Base-by-base conservation (phyloP, 2,329 filamentous ascomycete species). In the Paraphoma chrysanthemicola region DNA sequence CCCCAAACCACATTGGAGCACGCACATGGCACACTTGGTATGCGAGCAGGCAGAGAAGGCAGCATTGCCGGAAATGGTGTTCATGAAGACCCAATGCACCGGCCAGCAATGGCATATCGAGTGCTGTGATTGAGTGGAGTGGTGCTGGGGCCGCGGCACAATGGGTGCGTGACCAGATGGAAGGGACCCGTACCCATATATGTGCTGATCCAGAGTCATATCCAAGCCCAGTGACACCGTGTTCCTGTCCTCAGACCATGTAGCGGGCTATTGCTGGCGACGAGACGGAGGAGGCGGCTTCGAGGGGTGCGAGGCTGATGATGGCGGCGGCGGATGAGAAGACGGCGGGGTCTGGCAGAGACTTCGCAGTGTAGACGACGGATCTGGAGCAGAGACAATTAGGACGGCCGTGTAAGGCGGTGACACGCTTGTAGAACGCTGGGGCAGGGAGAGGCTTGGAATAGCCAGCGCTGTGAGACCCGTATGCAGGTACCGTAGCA, bases 181-280 rank as follows among this genome's bases (percentile, higher is more conserved):
- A 67, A 68, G 59, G 60, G 64, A 61, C 45, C 55, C 74, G 53
- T 78, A 78, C 76, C 75, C 76, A 76, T 77, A 72, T 67, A 73
- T 74, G 43, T 75, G 70, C 60, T 76, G 74, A 69, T 76, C 75
- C 71, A 76, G 61, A 74, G 70, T 77, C 76, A 78, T 78, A 75
- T 70, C 75, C 74, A 67, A 36, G 63, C 62, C 64, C 58, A 58
- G 60, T 73, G 62, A 66, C 62, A 70, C 64, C 59, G 55, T 62
- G 53, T 63, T 54, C 57, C 59, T 59, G 51, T 56, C 64, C 59
- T 65, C 59, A 66, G 63, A 69, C 60, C 73, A 76, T 75, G 54
- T 70, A 73, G 67, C 58, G 60, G 49, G 55, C 41, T 56, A 66
- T 46, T 57, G 63, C 50, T 42, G 62, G 36, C 54, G 51, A 62